Evolutionary conservation across 805 yeast species (phyloP), one percentile per base, ranked within the genome.

Genomic region (Cyberlindnera euphorbiiphila): DNA sequence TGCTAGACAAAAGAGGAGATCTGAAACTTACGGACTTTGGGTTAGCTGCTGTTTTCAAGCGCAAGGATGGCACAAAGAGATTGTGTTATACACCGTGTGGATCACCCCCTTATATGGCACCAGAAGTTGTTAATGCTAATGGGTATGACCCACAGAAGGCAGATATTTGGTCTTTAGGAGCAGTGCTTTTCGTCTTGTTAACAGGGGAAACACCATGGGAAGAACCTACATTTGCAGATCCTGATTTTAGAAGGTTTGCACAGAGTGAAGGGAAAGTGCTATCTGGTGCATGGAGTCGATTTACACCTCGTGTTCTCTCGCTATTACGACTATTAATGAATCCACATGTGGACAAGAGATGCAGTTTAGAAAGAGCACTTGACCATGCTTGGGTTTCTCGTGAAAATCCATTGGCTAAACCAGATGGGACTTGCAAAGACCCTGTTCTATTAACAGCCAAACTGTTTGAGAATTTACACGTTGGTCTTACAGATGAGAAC

Each of bases 21-120:
- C 56, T 84, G 52, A 81, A 82, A 49, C 59, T 83, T n/a, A 79
- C 86, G 0, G 93, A 83, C 59, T 83, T 84, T 60, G 93, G 93
- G 0, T 60, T 84, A 12, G 87, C 89, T 0, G 71, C 78, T 21
- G 75, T 77, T 8, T 81, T 70, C 50, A 68, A 63, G 45, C 70
- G 71, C 28, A 57, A 56, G 12, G 64, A 63, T 37, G 83, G 82
- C 2, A 56, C 66, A 5, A 65, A 63, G 33, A 57, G 78, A 40
- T 38, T 66, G 32, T 69, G 78, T 26, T 55, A 60, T 17, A 72
- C 78, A 20, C 70, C 81, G 22, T 74, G 87, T 57, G 84, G 91
- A 0, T 78, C 85, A 1, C 83, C 85, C 2, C 89, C 88, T 6
- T 83, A 83, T 53, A 72, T 81, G 66, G 91, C 93, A 1, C 93